Conservation (phyloP, 192 early-diverging fungal genomes). For the Coemansia erecta region DNA sequence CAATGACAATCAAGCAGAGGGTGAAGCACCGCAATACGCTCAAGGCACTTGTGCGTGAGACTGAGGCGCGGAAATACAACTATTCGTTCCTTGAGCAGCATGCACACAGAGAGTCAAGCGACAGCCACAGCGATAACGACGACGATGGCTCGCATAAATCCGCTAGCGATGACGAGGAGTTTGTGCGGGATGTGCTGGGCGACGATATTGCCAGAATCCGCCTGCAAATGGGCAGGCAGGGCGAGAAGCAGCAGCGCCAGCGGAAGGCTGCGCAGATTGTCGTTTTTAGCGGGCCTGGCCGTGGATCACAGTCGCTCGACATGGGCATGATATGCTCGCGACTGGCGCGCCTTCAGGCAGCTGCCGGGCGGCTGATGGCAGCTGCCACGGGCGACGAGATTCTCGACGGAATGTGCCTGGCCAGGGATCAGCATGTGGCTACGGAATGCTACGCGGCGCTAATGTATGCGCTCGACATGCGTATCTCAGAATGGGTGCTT, state of each 20-base stretch:
- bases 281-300: neutral
- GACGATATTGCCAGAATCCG: slow-evolving; percentile 1
- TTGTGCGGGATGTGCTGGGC: slow-evolving; percentile 1
- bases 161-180: slow-evolving; percentile 10
- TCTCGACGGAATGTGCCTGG: neutral
- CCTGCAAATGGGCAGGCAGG: neutral
- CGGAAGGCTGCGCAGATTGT: neutral
- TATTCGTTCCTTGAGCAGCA: slow-evolving; percentile 30
- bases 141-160: neutral
- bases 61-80: slow-evolving; percentile 22
- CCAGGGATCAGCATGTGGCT: neutral
- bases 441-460: neutral
- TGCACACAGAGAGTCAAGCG: slow-evolving; percentile 1
- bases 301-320: too few species aligned
- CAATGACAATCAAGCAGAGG: neutral
- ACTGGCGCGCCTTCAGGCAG: neutral
- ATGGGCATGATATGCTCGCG: neutral
- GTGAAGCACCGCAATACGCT: slow-evolving; percentile 33
- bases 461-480: neutral
- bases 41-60: slow-evolving; percentile 35
- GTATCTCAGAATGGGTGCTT: slow-evolving; percentile 1
- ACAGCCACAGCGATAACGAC: slow-evolving; percentile 11
- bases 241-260: neutral
- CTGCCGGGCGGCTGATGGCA: neutral
- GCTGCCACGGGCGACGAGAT: neutral